A percentile compares a stretch with the other conserved stretches of the same genome.
phyloP scores from a whole-genome alignment of 768 basidiomycete species.

The Asterophora parasitica region DNA sequence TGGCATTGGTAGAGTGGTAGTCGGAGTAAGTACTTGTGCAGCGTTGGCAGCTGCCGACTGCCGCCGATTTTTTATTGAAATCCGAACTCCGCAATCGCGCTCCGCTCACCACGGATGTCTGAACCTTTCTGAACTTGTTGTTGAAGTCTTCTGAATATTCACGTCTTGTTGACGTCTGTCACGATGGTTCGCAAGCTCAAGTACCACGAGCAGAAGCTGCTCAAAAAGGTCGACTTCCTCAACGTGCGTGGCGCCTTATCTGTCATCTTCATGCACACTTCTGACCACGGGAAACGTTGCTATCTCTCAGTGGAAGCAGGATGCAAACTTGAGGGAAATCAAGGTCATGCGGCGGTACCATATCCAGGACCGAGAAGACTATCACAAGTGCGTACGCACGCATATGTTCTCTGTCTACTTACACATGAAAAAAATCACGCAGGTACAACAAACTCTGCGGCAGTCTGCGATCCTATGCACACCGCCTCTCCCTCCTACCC shows the following conservation, averaged over 20 bases:
- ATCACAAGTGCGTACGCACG: constrained; percentile 63
- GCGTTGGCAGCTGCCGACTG: too few relatives aligned
- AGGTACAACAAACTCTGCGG: constrained; percentile 97
- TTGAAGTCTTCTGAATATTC: too few relatives aligned
- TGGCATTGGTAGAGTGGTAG: too few relatives aligned
- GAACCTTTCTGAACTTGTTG: too few relatives aligned
- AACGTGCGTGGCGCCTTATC: constrained; percentile 49
- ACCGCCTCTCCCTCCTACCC: constrained; percentile 83
- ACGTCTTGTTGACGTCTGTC: too few relatives aligned
- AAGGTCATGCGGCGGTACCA: constrained; percentile 95
- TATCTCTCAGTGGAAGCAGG: constrained; percentile 83
- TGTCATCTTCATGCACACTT: background rate
- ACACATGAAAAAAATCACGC: background rate
- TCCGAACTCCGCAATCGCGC: too few relatives aligned
- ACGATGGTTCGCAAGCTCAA: constrained; percentile 89
- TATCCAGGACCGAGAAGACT: constrained; percentile 90
- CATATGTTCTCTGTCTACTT: background rate
- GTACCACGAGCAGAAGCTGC: constrained; percentile 90
- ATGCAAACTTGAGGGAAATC: constrained; percentile 85
- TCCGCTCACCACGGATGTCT: too few relatives aligned
- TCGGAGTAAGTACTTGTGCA: too few relatives aligned
- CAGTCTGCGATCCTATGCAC: constrained; percentile 76
- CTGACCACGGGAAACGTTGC: constrained; percentile 1
- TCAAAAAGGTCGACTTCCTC: constrained; percentile 96
- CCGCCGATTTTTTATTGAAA: too few relatives aligned